Base-by-base conservation (phyloP, 129 eudicot species). In the Glebionis coronaria region DNA sequence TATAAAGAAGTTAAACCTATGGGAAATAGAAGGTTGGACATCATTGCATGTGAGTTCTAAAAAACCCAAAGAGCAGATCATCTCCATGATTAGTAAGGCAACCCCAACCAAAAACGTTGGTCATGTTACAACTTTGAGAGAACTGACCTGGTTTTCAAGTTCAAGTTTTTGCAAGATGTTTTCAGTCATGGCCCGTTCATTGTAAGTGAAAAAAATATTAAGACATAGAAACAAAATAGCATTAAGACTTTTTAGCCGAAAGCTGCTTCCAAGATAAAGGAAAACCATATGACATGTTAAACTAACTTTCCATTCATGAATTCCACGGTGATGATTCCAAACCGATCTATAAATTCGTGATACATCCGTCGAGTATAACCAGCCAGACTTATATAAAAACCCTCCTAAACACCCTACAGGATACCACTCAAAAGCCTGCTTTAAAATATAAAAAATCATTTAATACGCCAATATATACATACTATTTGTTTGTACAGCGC, bases 341-440 rank as follows among this genome's bases (percentile, higher is more conserved):
- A 93, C 45, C 96, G 89, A 76, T 93, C 91, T 29, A 88, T 88
- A 79, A 93, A 93, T 56, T 93, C 98, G 29, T 81, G 84, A 68
- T 88, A 93, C 57, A 92, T 93, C 86, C 83, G 88, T n/a, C 96
- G 74, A 51, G 98, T 96, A 75, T 93, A 93, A 62, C 98, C 98
- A 23, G 98, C 96, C 69, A 88, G 78, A 76, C 98, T 93, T 66
- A 93, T 93, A 51, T 96, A 81, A 19, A 93, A 92, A 50, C 95
- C 98, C 80, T 93, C 98, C 73, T 88, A 68, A 72, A 93, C 98
- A 73, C 98, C 98, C 98, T 93, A 90, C 78, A 75, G 20, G 58
- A 76, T 45, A 67, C 45, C 76, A 55, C 45, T 58, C 69, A 50
- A 50, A 63, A 56, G 50, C 44, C 51, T 23, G 51, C 44, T 45